phyloP scores from a whole-genome alignment of 306 rosid species.

The Cucurbita pepo region DNA sequence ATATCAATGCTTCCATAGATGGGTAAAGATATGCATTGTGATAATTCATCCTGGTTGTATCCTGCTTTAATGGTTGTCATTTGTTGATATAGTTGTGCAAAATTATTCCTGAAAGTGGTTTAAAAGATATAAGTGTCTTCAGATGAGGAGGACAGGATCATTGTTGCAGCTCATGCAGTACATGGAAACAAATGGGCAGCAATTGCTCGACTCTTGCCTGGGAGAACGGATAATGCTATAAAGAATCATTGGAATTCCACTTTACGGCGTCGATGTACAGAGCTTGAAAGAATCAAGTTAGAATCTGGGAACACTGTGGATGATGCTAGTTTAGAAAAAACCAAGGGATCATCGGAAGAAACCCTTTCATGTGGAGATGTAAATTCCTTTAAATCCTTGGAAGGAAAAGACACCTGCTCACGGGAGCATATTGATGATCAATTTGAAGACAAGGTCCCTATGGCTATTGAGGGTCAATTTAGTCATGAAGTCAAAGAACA shows the following conservation, averaged over 20 bases:
- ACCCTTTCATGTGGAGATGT: constrained; percentile 71
- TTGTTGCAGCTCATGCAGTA: constrained; percentile 75
- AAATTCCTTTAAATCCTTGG: constrained; percentile 59
- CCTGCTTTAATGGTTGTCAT: neutral
- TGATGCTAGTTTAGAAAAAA: constrained; percentile 61
- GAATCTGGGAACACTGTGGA: constrained; percentile 38
- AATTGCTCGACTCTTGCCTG: constrained; percentile 65
- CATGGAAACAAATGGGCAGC: constrained; percentile 95
- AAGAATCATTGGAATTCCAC: constrained; percentile 96
- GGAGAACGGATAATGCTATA: constrained; percentile 86
- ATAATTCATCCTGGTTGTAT: neutral
- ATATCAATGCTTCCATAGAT: neutral
- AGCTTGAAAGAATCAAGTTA: constrained; percentile 32
- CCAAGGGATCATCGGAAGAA: constrained; percentile 82
- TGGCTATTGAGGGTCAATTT: constrained; percentile 25
- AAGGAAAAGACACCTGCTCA: constrained; percentile 52
- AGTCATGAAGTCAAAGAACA: constrained; percentile 37
- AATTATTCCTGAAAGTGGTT: neutral
- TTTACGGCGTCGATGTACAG: constrained; percentile 53
- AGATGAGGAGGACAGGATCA: constrained; percentile 85
- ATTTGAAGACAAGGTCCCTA: constrained; percentile 24
- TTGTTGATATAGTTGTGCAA: neutral
- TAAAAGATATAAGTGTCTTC: constrained; percentile 9
- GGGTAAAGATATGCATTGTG: neutral
- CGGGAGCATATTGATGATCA: constrained; percentile 38